phyloP scores from a whole-genome alignment of 2,329 filamentous ascomycete species.

The Beauveria asiatica region DNA sequence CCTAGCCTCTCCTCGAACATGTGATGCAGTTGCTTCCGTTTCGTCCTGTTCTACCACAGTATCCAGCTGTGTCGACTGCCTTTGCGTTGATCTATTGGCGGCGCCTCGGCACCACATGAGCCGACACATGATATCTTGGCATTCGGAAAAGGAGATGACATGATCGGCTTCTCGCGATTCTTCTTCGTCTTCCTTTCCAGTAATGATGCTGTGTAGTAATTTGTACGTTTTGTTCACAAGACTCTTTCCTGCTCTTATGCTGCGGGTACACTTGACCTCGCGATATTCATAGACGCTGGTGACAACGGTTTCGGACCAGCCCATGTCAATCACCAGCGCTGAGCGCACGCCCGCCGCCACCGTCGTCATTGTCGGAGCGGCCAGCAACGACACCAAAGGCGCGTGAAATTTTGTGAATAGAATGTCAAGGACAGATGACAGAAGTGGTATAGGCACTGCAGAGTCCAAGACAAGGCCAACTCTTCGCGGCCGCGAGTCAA shows the following conservation, averaged over 20 bases:
- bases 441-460: conserved; percentile 64
- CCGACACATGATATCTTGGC: conserved; percentile 68
- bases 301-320: conserved; percentile 83
- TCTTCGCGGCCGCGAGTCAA: conserved; percentile 68
- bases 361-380: conserved; percentile 63
- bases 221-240: conserved; percentile 63
- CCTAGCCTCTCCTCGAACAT: conserved; percentile 18
- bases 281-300: conserved; percentile 87
- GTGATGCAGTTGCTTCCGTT: conserved; percentile 26
- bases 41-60: conserved; percentile 54
- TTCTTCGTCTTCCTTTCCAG: conserved; percentile 22
- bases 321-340: conserved; percentile 81
- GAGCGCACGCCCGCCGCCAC: conserved; percentile 77
- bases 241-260: conserved; percentile 63
- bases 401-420: conserved; percentile 75
- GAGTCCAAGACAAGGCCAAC: conserved; percentile 71
- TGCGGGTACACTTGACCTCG: conserved; percentile 64
- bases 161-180: conserved; percentile 21
- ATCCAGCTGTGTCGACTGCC: conserved; percentile 30
- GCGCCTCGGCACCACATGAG: conserved; percentile 63
- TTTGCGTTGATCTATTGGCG: conserved; percentile 22
- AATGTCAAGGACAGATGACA: conserved; percentile 67
- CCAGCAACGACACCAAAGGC: conserved; percentile 72
- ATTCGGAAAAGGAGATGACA: conserved; percentile 63
- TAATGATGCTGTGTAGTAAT: conserved; percentile 37